A percentile compares a stretch with the other conserved stretches of the same genome.
phyloP scores from a whole-genome alignment of 2,329 filamentous ascomycete species.

The Arthroderma sp. region DNA sequence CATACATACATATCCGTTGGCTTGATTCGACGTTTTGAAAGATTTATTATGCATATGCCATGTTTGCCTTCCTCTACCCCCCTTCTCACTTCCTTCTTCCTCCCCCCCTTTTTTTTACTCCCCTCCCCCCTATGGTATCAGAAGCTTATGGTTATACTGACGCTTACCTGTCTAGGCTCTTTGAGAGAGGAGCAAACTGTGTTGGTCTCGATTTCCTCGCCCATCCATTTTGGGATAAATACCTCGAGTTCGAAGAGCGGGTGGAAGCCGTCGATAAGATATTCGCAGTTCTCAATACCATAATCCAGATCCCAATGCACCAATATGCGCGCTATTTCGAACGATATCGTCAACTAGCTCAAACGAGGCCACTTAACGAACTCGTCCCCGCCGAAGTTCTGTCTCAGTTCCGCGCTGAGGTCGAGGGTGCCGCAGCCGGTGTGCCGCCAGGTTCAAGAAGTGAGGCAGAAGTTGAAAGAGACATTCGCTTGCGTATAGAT shows the following conservation, averaged over 20 bases:
- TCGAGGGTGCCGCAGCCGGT: slow-evolving; percentile 43
- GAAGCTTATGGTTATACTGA: slow-evolving; percentile 25
- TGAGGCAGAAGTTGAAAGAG: slow-evolving; percentile 69
- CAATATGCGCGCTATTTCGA: slow-evolving; percentile 94
- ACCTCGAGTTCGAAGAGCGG: slow-evolving; percentile 90
- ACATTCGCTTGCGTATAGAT: slow-evolving; percentile 68
- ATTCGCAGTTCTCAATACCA: slow-evolving; percentile 66
- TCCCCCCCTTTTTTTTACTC: slow-evolving; percentile 12
- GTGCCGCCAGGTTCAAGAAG: slow-evolving; percentile 37
- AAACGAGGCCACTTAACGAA: slow-evolving; percentile 58
- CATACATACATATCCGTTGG: slow-evolving; percentile 25
- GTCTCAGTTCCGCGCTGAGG: slow-evolving; percentile 54
- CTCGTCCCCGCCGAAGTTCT: slow-evolving; percentile 58
- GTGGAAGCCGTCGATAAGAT: slow-evolving; percentile 73
- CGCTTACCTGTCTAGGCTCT: slow-evolving; percentile 49
- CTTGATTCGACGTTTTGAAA: slow-evolving; percentile 27
- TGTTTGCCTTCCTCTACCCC: slow-evolving; percentile 32
- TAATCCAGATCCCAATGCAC: slow-evolving; percentile 86
- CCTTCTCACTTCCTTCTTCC: slow-evolving; percentile 12
- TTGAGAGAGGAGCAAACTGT: slow-evolving; percentile 72
- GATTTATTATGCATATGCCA: slow-evolving; percentile 27
- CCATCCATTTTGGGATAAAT: slow-evolving; percentile 98
- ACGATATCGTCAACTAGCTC: slow-evolving; percentile 65
- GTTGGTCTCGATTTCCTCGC: slow-evolving; percentile 89
- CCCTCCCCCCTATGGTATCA: slow-evolving; percentile 14